phyloP scores from a whole-genome alignment of 805 yeast genomes.

The Teunomyces panamensis region DNA sequence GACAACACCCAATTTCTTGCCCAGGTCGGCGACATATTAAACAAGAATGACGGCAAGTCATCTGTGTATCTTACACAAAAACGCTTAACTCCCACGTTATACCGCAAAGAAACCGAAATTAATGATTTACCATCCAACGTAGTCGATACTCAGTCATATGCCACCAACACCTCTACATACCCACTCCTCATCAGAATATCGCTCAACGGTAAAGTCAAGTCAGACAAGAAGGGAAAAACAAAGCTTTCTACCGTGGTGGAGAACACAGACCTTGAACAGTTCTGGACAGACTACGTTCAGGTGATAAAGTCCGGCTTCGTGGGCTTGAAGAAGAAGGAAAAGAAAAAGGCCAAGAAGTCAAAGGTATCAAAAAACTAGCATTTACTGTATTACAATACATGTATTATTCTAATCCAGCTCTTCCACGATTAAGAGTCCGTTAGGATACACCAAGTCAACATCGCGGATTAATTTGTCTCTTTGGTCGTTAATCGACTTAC shows the following conservation, averaged over 20 bases:
- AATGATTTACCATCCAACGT: slow-evolving; percentile 37
- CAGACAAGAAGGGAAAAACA: slow-evolving; percentile 46
- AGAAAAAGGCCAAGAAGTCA: slow-evolving; percentile 63
- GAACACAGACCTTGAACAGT: slow-evolving; percentile 56
- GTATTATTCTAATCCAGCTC: slow-evolving; percentile 8
- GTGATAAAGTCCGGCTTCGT: slow-evolving; percentile 66
- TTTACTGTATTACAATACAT: background rate
- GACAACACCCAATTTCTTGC: slow-evolving; percentile 19
- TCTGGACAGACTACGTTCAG: slow-evolving; percentile 75
- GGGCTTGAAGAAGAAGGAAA: slow-evolving; percentile 81
- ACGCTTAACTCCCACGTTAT: slow-evolving; percentile 34
- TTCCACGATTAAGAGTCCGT: slow-evolving; percentile 61
- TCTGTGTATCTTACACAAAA: slow-evolving; percentile 62
- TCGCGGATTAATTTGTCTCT: slow-evolving; percentile 53
- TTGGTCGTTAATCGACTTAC: slow-evolving; percentile 28
- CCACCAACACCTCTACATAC: slow-evolving; percentile 37
- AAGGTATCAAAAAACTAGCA: slow-evolving; percentile 26
- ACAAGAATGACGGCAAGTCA: slow-evolving; percentile 38
- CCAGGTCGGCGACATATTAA: slow-evolving; percentile 11
- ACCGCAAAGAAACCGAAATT: slow-evolving; percentile 16
- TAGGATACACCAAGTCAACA: slow-evolving; percentile 49
- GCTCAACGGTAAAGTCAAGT: slow-evolving; percentile 42
- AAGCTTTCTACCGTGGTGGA: slow-evolving; percentile 74
- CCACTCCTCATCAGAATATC: slow-evolving; percentile 69
- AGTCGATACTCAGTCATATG: slow-evolving; percentile 13